Conservation (phyloP, 768 basidiomycete species). For the Suillus placidus region DNA sequence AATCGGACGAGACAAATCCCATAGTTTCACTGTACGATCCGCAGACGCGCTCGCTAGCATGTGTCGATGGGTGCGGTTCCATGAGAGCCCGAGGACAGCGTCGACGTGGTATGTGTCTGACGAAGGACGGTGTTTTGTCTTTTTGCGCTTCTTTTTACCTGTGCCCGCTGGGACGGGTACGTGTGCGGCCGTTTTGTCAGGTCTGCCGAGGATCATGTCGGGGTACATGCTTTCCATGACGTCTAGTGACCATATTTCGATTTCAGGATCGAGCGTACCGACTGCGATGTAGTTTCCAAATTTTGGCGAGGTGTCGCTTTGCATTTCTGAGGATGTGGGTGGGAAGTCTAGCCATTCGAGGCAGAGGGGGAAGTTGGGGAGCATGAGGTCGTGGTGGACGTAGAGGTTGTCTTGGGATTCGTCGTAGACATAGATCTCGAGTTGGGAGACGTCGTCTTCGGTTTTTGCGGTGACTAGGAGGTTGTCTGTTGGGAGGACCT, state of each 20-base stretch:
- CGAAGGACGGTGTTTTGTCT: conserved; percentile 64
- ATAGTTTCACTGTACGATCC: conserved; percentile 94
- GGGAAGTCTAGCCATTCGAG: conserved; percentile 99
- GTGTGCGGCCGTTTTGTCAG: conserved; percentile 80
- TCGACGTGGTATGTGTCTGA: conserved; percentile 85
- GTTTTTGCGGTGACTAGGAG: conserved; percentile 92
- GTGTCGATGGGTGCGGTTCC: conserved; percentile 91
- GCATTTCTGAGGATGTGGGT: conserved; percentile 54
- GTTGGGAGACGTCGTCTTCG: conserved; percentile 93
- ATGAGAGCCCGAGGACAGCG: conserved; percentile 89
- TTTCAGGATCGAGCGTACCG: conserved; percentile 95
- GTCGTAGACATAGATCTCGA: conserved; percentile 96
- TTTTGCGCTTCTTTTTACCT: conserved; percentile 96
- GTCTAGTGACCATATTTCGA: conserved; percentile 98
- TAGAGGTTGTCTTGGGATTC: conserved; percentile 90
- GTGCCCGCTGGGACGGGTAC: conserved; percentile 81
- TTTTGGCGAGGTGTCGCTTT: conserved; percentile 33
- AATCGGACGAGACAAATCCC: conserved; percentile 85
- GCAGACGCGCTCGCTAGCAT: conserved; percentile 91
- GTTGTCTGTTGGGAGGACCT: conserved; percentile 89
- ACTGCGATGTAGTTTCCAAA: conserved; percentile 94
- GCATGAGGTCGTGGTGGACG: conserved; percentile 96
- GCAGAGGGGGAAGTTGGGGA: conserved; percentile 96
- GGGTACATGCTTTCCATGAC: conserved; percentile 94
- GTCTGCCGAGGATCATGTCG: conserved; percentile 86